A percentile compares a stretch with the other conserved stretches of the same genome.
phyloP scores from a whole-genome alignment of 2,329 filamentous ascomycete species.

The Fusarium verticillioides region DNA sequence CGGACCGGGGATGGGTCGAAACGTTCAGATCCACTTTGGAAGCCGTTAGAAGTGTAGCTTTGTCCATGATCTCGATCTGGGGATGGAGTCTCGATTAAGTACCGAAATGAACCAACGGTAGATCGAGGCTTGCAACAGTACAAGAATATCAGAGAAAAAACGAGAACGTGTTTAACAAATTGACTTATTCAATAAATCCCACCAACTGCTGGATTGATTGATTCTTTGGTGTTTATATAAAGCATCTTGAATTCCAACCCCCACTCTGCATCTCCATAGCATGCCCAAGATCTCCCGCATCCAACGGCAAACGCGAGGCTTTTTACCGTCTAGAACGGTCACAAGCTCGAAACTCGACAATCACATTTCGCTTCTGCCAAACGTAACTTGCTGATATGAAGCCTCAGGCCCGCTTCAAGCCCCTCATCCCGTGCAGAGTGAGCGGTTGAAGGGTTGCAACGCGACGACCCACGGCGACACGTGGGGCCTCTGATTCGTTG shows the following conservation, averaged over 20 bases:
- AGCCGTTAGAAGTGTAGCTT: conserved; percentile 53
- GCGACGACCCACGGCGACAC: conserved; percentile 34
- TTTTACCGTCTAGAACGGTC: conserved; percentile 2
- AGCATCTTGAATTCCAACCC: background rate
- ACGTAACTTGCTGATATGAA: conserved; percentile 31
- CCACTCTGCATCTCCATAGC: conserved; percentile 11
- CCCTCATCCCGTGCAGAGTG: conserved; percentile 11
- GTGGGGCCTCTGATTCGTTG: conserved; percentile 48
- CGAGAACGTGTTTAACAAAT: background rate
- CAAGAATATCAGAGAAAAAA: conserved; percentile 7
- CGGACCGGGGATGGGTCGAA: conserved; percentile 46
- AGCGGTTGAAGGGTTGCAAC: conserved; percentile 20
- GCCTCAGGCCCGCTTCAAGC: conserved; percentile 23
- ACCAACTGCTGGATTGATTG: background rate
- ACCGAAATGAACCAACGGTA: background rate
- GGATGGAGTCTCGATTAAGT: conserved; percentile 16
- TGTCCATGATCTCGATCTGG: conserved; percentile 47
- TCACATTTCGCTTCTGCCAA: conserved; percentile 30
- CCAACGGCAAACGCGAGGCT: conserved; percentile 29
- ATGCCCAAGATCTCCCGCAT: background rate
- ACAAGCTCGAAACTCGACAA: conserved; percentile 7
- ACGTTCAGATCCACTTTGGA: conserved; percentile 50
- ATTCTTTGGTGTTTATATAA: conserved; percentile 38
- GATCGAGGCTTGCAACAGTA: background rate
- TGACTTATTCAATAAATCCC: background rate